Conservation (phyloP, 345 rosid genomes). For the Populus nigra region DNA sequence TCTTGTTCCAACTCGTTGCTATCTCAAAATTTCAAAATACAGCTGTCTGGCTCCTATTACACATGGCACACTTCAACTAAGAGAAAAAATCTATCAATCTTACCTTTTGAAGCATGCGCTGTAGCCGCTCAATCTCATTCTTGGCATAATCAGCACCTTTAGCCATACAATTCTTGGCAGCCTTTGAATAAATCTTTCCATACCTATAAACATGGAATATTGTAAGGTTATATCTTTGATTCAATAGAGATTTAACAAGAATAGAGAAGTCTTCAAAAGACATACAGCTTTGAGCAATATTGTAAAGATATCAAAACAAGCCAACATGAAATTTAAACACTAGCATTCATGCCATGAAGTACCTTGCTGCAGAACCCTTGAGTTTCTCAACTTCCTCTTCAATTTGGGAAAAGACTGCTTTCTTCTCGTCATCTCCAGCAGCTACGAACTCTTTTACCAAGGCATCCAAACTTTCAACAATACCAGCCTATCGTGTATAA, state of each 20-base stretch:
- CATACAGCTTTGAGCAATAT: neutral
- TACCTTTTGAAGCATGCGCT: conserved; percentile 85
- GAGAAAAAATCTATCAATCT: neutral
- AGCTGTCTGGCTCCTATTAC: neutral
- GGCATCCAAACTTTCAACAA: conserved; percentile 67
- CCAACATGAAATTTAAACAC: neutral
- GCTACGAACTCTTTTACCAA: conserved; percentile 82
- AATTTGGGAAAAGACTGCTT: conserved; percentile 52
- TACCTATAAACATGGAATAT: conserved; percentile 37
- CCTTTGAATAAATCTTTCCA: conserved; percentile 78
- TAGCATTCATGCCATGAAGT: conserved; percentile 1
- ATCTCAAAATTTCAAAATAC: neutral
- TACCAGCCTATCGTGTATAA: conserved; percentile 63
- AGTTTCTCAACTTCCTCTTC: conserved; percentile 80
- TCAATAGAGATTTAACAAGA: neutral
- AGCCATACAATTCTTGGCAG: conserved; percentile 64
- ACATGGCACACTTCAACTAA: neutral
- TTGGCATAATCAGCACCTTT: conserved; percentile 76
- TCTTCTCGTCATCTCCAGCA: conserved; percentile 72
- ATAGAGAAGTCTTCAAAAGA: neutral
- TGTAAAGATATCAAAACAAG: neutral
- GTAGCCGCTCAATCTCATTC: conserved; percentile 78
- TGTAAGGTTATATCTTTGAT: neutral
- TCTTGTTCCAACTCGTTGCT: neutral
- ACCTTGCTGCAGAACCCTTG: conserved; percentile 66